Evolutionary conservation across 164 flowering plant genomes (phyloP), one percentile per base, ranked within the genome.

Genomic region (Aristolochia contorta): DNA sequence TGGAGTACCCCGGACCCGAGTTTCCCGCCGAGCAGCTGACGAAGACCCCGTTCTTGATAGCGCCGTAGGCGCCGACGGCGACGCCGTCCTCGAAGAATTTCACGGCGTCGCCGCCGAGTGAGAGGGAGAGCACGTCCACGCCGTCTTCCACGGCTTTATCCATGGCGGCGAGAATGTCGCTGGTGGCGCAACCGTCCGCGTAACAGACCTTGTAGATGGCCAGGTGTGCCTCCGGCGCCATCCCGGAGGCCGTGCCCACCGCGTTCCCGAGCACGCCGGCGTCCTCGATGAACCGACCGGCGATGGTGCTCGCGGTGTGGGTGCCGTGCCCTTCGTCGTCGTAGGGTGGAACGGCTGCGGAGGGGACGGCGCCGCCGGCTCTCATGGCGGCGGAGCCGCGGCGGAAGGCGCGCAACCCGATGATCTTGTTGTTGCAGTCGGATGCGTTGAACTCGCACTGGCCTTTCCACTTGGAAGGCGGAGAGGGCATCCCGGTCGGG

Each of bases 21-120:
- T 69, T 69, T 3, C 72, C 65, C 2, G 69, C 72, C 19, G 72
- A 15, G 22, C 56, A 59, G 49, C 64, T 65, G 15, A 60, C 63
- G 30, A 60, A 25, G 8, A 60, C 27, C 14, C 50, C 50, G 32
- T 60, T 60, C 43, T 65, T 13, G n/a, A 24, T 59, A 5, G 69
- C 66, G n/a, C 48, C 50, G 19, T 30, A 47, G 8, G 52, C 60
- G 7, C 25, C 56, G 10, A 48, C 41, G 16, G 66, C 59, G 21
- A 55, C 18, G 9, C 4, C 9, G 10, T 60, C 65, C 3, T 21
- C 4, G 27, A 15, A 45, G 50, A 58, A 58, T 20, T 15, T 12
- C 16, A 12, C 1, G 3, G 61, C 18, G 4, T 6, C 6, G 4
- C 61, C 68, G 13, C 61, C 65, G 20, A 69, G 27, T 2, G 73